phyloP scores from a whole-genome alignment of 140 eudicot genomes.

The Bidens hawaiensis region DNA sequence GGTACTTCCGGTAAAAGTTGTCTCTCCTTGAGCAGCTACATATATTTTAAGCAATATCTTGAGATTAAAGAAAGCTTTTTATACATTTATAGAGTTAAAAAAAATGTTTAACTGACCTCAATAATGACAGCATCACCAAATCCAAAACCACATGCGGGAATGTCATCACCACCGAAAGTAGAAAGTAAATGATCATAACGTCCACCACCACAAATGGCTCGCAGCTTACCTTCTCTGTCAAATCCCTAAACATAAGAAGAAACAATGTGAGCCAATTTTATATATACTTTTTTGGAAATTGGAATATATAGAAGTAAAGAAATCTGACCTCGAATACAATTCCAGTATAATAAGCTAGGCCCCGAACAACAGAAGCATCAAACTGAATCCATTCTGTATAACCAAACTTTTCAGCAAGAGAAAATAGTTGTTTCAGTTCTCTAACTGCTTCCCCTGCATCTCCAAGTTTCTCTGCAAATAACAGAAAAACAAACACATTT shows the following conservation, averaged over 20 bases:
- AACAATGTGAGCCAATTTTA: not conserved
- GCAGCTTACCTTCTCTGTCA: conserved; percentile 82
- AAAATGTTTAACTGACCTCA: conserved; percentile 62
- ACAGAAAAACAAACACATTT: not conserved
- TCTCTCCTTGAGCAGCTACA: conserved; percentile 79
- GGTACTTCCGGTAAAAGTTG: conserved; percentile 68
- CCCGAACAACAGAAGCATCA: conserved; percentile 98
- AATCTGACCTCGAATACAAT: conserved; percentile 82
- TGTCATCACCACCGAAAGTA: conserved; percentile 92
- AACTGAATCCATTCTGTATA: conserved; percentile 94
- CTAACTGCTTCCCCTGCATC: conserved; percentile 69
- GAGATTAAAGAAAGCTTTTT: not conserved
- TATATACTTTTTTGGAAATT: not conserved
- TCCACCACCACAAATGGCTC: conserved; percentile 99
- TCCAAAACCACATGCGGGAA: conserved; percentile 98
- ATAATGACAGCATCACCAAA: conserved; percentile 96
- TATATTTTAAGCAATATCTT: not conserved
- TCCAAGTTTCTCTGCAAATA: conserved; percentile 79
- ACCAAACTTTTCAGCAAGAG: conserved; percentile 87
- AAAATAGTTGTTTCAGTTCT: conserved; percentile 76
- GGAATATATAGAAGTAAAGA: not conserved
- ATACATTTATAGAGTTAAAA: not conserved
- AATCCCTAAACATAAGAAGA: conserved; percentile 51
- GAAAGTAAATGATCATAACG: conserved; percentile 81
- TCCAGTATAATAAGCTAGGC: conserved; percentile 96